Evolutionary conservation across 2,329 filamentous ascomycete species (phyloP).

Genomic region (Colletotrichum gigasporum): DNA sequence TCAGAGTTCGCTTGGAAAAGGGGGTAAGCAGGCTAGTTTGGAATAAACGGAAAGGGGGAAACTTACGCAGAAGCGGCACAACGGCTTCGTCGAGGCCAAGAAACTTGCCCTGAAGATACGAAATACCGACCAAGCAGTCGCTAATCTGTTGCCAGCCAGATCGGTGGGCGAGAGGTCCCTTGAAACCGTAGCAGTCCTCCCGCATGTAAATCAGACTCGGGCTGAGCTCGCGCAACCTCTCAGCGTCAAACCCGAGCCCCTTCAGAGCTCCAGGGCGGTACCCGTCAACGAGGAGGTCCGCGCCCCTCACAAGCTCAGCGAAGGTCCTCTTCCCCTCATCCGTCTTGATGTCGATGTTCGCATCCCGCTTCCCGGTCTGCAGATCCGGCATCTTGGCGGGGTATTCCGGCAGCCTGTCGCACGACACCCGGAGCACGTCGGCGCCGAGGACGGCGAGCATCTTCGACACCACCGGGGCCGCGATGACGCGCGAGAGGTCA

Average conservation of each 20-base stretch:
- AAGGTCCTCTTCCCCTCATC: constrained; percentile 36
- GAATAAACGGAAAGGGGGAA: rapidly evolving
- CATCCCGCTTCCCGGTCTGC: constrained; percentile 44
- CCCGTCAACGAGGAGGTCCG: constrained; percentile 46
- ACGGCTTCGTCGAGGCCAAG: constrained; percentile 43
- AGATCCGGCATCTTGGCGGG: constrained; percentile 42
- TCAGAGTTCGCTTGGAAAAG: constrained; percentile 37
- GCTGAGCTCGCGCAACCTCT: constrained; percentile 25
- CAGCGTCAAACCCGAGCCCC: constrained; percentile 40
- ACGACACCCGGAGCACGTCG: constrained; percentile 42
- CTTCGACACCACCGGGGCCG: constrained; percentile 44
- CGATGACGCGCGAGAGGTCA: too few relatives aligned
- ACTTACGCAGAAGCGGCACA: constrained; percentile 35
- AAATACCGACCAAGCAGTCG: constrained; percentile 47
- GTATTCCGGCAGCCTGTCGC: constrained; percentile 40
- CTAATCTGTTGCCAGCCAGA: constrained; percentile 50
- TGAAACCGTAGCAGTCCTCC: constrained; percentile 48
- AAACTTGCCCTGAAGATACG: constrained; percentile 48
- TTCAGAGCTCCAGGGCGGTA: constrained; percentile 44
- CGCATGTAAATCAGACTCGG: constrained; percentile 43
- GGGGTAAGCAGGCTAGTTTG: too few relatives aligned
- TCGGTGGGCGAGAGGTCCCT: constrained; percentile 41
- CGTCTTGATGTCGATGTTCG: constrained; percentile 42
- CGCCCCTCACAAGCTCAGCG: constrained; percentile 38
- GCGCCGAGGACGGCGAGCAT: constrained; percentile 44